These are phyloP conservation scores for Haberlea rhodopensis DNA, from an alignment of 257 asterid species.

Conservation along the genomic window DNA sequence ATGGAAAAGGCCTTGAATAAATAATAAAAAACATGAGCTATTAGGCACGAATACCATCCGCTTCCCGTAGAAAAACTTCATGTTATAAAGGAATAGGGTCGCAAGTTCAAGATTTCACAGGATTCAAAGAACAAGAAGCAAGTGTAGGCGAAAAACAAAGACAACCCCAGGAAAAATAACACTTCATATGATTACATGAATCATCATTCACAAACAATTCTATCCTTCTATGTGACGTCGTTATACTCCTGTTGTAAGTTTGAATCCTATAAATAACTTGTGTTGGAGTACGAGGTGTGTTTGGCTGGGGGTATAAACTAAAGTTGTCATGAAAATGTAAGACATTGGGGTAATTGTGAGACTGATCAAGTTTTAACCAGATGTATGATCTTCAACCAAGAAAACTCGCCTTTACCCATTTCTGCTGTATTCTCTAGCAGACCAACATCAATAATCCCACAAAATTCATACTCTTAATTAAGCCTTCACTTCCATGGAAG, in stretches of 20 bases:
- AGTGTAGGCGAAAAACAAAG: neutral
- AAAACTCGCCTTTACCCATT: neutral
- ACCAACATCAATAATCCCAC: neutral
- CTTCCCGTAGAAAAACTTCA: too few relatives aligned
- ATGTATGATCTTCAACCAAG: neutral
- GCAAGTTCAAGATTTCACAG: neutral
- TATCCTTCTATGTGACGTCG: neutral
- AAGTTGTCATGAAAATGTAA: neutral
- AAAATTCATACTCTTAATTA: conserved; percentile 2
- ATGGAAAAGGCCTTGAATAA: neutral
- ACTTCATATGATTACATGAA: neutral
- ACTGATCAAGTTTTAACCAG: neutral
- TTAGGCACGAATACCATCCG: neutral
- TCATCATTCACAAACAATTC: neutral
- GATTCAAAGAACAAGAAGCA: neutral
- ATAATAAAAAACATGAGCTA: neutral
- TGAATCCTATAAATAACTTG: neutral
- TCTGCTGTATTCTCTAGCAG: neutral
- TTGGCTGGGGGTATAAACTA: neutral
- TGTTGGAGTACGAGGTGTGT: neutral
- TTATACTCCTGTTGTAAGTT: neutral
- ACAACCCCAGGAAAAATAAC: neutral
- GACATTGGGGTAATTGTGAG: neutral
- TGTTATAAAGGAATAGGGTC: neutral
- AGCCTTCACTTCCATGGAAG: conserved; percentile 7